Percentiles rank a stretch among this genome's conserved stretches.
phyloP scores from a whole-genome alignment of 2,329 filamentous ascomycete genomes.

The Alternaria hordeiaustralica region DNA sequence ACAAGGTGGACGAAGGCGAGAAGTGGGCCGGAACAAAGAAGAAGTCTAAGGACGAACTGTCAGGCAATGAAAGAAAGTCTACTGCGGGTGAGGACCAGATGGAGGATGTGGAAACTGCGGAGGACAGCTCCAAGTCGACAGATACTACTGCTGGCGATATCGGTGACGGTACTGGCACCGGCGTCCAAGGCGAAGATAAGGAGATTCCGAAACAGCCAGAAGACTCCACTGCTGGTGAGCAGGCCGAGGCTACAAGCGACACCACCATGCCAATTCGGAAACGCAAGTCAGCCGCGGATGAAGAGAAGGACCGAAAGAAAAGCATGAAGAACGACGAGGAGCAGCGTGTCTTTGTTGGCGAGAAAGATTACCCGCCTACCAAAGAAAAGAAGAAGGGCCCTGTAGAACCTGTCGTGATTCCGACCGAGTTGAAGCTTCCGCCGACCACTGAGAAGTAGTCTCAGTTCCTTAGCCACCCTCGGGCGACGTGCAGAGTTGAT shows the following conservation, averaged over 20 bases:
- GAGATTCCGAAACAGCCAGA: neutral
- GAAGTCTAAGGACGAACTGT: neutral
- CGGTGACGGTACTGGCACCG: neutral
- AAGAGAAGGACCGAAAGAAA: neutral
- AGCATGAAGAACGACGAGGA: neutral
- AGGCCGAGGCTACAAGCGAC: neutral
- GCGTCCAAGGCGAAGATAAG: neutral
- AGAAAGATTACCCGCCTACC: neutral
- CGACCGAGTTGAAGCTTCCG: neutral
- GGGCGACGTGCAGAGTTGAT: neutral
- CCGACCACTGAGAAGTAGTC: neutral
- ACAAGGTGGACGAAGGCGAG: neutral
- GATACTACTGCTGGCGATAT: neutral
- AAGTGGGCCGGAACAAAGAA: neutral
- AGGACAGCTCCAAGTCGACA: neutral
- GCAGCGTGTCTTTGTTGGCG: neutral
- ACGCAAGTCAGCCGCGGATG: neutral
- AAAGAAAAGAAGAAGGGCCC: neutral
- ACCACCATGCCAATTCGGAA: neutral
- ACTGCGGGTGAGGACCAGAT: neutral
- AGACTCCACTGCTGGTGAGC: neutral
- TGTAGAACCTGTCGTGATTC: neutral
- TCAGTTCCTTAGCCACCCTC: too few species aligned
- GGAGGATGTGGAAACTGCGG: neutral
- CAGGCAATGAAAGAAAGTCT: neutral